Percentiles rank a stretch among this genome's conserved stretches.
These are phyloP conservation scores for Alternaria arbusti DNA, from an alignment of 2,329 filamentous ascomycete species.

Conservation along the genomic window DNA sequence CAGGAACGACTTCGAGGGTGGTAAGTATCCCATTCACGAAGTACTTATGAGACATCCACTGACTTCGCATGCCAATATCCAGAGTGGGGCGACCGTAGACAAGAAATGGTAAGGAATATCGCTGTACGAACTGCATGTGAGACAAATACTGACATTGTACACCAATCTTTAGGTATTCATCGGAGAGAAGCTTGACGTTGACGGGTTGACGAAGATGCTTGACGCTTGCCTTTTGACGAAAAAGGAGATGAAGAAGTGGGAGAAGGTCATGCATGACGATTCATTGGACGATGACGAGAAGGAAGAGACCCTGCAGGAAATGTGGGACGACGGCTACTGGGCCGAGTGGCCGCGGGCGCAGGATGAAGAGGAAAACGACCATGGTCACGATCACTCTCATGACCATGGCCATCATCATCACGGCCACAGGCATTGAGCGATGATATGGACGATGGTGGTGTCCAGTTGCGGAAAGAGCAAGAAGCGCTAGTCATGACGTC, in stretches of 20 bases:
- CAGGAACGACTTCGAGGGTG: slow-evolving; percentile 56
- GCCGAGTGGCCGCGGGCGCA: slow-evolving; percentile 53
- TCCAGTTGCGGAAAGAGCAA: neutral
- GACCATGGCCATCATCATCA: slow-evolving; percentile 9
- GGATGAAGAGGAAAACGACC: slow-evolving; percentile 35
- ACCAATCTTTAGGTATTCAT: slow-evolving; percentile 63
- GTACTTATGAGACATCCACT: neutral
- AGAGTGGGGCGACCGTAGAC: slow-evolving; percentile 71
- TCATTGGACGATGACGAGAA: slow-evolving; percentile 47
- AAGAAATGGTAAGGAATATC: slow-evolving; percentile 62
- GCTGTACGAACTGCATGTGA: neutral
- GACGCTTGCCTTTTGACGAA: slow-evolving; percentile 69
- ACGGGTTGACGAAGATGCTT: slow-evolving; percentile 59
- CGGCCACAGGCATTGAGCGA: neutral
- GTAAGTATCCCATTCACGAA: neutral
- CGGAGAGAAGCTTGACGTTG: slow-evolving; percentile 66
- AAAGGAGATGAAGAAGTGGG: slow-evolving; percentile 57
- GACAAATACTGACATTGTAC: neutral
- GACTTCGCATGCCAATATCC: neutral
- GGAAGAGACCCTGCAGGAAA: slow-evolving; percentile 54
- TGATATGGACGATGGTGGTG: neutral
- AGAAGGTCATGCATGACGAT: slow-evolving; percentile 46
- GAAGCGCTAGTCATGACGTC: neutral
- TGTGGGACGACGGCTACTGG: slow-evolving; percentile 69
- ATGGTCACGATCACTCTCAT: slow-evolving; percentile 20